Percentiles rank a stretch among this genome's conserved stretches.
Evolutionary conservation across 805 yeast genomes (phyloP).

Genomic region (Nakazawaea anatomiae): DNA sequence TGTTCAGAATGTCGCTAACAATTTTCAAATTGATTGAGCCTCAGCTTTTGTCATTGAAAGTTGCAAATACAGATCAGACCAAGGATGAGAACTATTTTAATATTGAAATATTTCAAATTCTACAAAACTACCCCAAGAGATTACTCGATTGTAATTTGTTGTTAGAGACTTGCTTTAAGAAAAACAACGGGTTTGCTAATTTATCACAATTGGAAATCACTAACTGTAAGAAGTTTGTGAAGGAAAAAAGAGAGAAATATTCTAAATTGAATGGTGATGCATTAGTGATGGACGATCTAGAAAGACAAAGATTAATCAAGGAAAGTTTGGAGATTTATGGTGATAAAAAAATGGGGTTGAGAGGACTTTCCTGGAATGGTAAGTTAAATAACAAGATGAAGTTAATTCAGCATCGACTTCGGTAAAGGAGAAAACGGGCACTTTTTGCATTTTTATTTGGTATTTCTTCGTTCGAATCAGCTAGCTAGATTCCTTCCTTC

Average conservation of each 20-base stretch:
- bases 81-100: slow-evolving; percentile 20
- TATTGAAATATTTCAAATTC: slow-evolving; percentile 61
- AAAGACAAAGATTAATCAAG: slow-evolving; percentile 22
- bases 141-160: slow-evolving; percentile 63
- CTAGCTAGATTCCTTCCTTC: too few relatives aligned
- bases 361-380: slow-evolving; percentile 28
- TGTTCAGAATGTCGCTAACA: slow-evolving; percentile 78
- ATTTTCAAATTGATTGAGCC: slow-evolving; percentile 73
- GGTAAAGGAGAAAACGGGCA: background rate
- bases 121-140: slow-evolving; percentile 77
- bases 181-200: slow-evolving; percentile 66
- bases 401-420: slow-evolving; percentile 19
- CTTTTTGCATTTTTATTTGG: too few relatives aligned
- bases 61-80: slow-evolving; percentile 9
- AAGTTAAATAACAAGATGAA: slow-evolving; percentile 25
- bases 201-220: slow-evolving; percentile 78
- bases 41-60: slow-evolving; percentile 30
- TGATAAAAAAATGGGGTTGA: slow-evolving; percentile 24
- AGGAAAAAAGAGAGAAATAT: slow-evolving; percentile 47
- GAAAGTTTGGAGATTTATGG: slow-evolving; percentile 17
- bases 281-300: slow-evolving; percentile 20
- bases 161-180: slow-evolving; percentile 71
- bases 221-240: slow-evolving; percentile 73
- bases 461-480: too few relatives aligned
- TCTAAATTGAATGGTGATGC: slow-evolving; percentile 20